Conservation (phyloP, 192 early-diverging fungal species). For the Spizellomyces sp. region DNA sequence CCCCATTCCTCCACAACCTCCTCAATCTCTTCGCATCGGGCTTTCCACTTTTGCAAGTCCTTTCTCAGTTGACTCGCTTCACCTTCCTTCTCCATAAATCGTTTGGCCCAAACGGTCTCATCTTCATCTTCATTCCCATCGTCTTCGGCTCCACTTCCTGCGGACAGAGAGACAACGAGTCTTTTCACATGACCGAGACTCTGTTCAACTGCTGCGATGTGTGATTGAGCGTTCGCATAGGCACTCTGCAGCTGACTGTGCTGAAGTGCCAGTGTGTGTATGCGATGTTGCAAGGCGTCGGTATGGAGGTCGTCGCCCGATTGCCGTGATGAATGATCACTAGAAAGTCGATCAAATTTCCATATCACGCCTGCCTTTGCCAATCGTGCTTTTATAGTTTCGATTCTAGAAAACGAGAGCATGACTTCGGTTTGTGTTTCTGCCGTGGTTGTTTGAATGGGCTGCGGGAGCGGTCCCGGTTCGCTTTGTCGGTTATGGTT, state of each 20-base stretch:
- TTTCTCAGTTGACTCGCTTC: constrained; percentile 6
- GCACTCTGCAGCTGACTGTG: constrained; percentile 21
- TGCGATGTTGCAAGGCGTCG: neutral
- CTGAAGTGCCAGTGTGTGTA: constrained; percentile 11
- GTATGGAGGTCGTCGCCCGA: neutral
- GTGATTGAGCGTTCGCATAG: neutral
- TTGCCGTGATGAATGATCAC: neutral
- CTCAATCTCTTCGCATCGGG: constrained; percentile 31
- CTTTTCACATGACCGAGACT: constrained; percentile 5
- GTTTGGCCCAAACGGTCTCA: neutral
- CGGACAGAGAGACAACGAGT: constrained; percentile 11
- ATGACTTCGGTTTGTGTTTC: constrained; percentile 33
- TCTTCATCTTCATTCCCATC: constrained; percentile 3
- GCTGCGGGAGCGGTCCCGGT: too few species aligned
- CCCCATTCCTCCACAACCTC: constrained; percentile 17
- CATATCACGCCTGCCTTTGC: constrained; percentile 11
- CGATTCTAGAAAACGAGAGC: constrained; percentile 26
- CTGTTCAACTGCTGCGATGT: constrained; percentile 18
- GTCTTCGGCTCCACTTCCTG: constrained; percentile 12
- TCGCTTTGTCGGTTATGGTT: too few species aligned
- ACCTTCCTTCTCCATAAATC: neutral
- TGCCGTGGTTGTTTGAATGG: neutral
- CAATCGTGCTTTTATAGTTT: constrained; percentile 20
- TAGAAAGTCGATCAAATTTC: neutral
- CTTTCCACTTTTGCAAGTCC: constrained; percentile 17